These are phyloP conservation scores for Pseudogymnoascus sp. DNA, from an alignment of 2,329 filamentous ascomycete genomes.

Conservation along the genomic window DNA sequence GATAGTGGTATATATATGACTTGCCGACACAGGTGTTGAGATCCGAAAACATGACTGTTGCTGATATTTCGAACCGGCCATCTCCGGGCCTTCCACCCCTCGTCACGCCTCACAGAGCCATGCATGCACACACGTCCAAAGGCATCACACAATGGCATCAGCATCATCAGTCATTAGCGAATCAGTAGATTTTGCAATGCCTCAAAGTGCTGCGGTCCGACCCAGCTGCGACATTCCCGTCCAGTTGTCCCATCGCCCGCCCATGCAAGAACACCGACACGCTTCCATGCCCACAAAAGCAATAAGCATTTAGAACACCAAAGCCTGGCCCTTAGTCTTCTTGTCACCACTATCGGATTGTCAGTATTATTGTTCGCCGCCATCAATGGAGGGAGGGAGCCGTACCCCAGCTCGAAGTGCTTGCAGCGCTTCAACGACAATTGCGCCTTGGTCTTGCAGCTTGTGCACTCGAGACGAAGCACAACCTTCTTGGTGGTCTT, in stretches of 20 bases:
- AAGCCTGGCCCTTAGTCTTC: slow-evolving; percentile 99
- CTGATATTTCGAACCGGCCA: not conserved
- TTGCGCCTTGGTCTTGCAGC: slow-evolving; percentile 98
- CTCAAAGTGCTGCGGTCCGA: slow-evolving; percentile 9
- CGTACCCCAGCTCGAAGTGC: slow-evolving; percentile 99
- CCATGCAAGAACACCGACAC: slow-evolving; percentile 8
- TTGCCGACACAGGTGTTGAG: not conserved
- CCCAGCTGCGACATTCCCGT: slow-evolving; percentile 7
- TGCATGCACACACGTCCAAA: not conserved
- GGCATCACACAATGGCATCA: slow-evolving; percentile 8
- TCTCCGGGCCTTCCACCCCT: not conserved
- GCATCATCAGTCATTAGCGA: slow-evolving; percentile 9
- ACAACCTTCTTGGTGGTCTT: slow-evolving; percentile 99
- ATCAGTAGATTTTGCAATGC: slow-evolving; percentile 10
- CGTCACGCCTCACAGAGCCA: slow-evolving; percentile 2
- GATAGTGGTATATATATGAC: not conserved
- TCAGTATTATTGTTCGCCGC: slow-evolving; percentile 33
- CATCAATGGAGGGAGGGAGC: slow-evolving; percentile 22
- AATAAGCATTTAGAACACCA: slow-evolving; percentile 85
- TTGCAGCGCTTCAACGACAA: slow-evolving; percentile 99
- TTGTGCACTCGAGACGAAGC: slow-evolving; percentile 92
- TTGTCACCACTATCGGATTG: slow-evolving; percentile 80
- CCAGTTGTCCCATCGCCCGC: not conserved
- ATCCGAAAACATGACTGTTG: not conserved
- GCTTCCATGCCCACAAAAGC: slow-evolving; percentile 12